phyloP scores from a whole-genome alignment of 257 asterid species.

The Gentiana dahurica region DNA sequence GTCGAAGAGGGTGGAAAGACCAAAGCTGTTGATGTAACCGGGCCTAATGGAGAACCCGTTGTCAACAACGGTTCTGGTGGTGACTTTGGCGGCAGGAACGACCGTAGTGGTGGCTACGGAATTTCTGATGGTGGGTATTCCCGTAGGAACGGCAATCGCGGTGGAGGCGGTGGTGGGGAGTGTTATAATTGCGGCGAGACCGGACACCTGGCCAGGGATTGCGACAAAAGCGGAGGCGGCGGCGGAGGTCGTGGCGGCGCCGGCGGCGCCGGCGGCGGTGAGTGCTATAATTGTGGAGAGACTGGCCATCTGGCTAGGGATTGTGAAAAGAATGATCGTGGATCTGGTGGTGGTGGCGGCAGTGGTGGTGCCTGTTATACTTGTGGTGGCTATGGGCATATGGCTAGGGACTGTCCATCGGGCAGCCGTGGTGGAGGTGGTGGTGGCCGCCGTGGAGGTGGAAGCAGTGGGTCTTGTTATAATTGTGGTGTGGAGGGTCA shows the following conservation, averaged over 20 bases:
- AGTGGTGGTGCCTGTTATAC: conserved; percentile 28
- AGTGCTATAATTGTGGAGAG: conserved; percentile 6
- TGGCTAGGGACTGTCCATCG: conserved; percentile 36
- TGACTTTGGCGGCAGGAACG: conserved; percentile 16
- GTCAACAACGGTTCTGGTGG: conserved; percentile 5
- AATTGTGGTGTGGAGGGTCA: conserved; percentile 53
- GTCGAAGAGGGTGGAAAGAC: conserved; percentile 36
- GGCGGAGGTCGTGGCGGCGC: conserved; percentile 3
- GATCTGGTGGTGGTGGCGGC: neutral
- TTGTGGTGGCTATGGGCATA: conserved; percentile 52
- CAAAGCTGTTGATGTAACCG: conserved; percentile 57
- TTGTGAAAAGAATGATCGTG: conserved; percentile 1
- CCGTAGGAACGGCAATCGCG: conserved; percentile 19
- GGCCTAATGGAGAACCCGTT: conserved; percentile 45
- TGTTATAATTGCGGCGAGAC: conserved; percentile 27
- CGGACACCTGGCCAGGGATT: conserved; percentile 37
- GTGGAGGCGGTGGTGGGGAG: conserved; percentile 29
- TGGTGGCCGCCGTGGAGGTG: conserved; percentile 17
- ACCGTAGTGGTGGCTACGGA: conserved; percentile 17
- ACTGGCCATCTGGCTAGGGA: conserved; percentile 8
- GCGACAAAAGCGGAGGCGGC: conserved; percentile 10
- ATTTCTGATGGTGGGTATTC: conserved; percentile 14
- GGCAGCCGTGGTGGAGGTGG: conserved; percentile 10
- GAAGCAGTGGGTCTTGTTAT: conserved; percentile 32
- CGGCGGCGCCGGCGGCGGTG: conserved; percentile 13